Evolutionary conservation across 257 asterid genomes (phyloP).

Genomic region (Solanum okadae): DNA sequence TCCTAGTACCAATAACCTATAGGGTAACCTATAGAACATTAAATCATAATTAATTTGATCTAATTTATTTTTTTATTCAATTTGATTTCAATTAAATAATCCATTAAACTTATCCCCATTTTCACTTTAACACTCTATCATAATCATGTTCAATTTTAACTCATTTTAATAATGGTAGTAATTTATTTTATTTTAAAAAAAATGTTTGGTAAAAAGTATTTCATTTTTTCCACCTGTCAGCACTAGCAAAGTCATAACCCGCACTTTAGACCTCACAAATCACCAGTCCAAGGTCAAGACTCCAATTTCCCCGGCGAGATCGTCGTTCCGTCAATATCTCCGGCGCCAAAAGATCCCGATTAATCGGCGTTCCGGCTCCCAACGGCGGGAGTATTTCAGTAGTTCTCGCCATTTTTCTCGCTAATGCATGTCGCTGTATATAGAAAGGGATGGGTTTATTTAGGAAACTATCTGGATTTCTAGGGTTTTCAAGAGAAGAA

Average conservation of each 20-base stretch:
- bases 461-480: constrained; percentile 37
- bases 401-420: not conserved
- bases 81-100: too few relatives aligned
- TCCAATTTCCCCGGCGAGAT: not conserved
- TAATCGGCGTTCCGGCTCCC: not conserved
- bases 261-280: not conserved
- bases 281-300: not conserved
- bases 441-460: constrained; percentile 43
- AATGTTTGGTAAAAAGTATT: not conserved
- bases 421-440: not conserved
- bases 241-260: not conserved
- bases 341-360: not conserved
- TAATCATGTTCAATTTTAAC: not conserved
- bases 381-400: not conserved
- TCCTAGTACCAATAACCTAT: not conserved
- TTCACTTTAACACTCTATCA: not conserved
- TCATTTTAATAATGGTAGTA: not conserved
- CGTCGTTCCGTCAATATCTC: not conserved
- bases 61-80: too few relatives aligned
- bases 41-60: not conserved
- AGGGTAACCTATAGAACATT: too few relatives aligned
- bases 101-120: not conserved
- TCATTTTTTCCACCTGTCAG: not conserved
- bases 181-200: not conserved
- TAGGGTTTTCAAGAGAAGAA: constrained; percentile 56